Conservation (phyloP, 2,329 filamentous ascomycete species). For the Chrysoporthe cubensis region DNA sequence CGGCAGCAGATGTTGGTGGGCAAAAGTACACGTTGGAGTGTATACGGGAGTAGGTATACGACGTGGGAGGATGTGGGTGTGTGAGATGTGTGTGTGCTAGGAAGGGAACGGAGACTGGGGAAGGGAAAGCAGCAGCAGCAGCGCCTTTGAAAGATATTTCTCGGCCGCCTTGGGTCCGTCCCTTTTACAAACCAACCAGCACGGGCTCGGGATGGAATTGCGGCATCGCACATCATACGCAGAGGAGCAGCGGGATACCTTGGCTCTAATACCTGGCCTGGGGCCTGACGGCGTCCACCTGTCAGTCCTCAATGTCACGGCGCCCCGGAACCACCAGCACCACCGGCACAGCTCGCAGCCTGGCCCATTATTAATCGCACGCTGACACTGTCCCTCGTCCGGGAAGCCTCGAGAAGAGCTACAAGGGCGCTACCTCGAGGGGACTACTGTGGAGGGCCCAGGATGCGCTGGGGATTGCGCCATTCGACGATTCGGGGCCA, state of each 20-base stretch:
- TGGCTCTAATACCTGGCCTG: slow-evolving; percentile 19
- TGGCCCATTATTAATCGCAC: slow-evolving; percentile 8
- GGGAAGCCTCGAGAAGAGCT: background rate
- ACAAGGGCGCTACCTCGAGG: slow-evolving; percentile 7
- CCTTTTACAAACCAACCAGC: slow-evolving; percentile 15
- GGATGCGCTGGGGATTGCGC: slow-evolving; percentile 35
- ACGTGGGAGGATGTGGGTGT: background rate
- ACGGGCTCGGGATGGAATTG: slow-evolving; percentile 17
- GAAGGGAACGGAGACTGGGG: background rate
- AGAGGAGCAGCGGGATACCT: slow-evolving; percentile 19
- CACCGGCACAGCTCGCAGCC: background rate
- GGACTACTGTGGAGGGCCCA: slow-evolving; percentile 20
- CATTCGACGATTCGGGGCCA: slow-evolving; percentile 33
- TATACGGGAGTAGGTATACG: slow-evolving; percentile 11
- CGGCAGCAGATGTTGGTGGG: background rate
- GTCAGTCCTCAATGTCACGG: slow-evolving; percentile 3
- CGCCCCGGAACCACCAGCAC: background rate
- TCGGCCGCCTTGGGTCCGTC: slow-evolving; percentile 22
- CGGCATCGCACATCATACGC: slow-evolving; percentile 17
- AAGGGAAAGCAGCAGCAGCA: slow-evolving; percentile 7
- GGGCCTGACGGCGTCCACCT: background rate
- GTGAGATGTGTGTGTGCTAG: background rate
- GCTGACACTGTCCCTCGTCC: background rate
- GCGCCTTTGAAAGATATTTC: slow-evolving; percentile 12
- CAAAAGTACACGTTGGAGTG: background rate